A percentile compares a stretch with the other conserved stretches of the same genome.
These are phyloP conservation scores for Starmera caribaea DNA, from an alignment of 805 yeast species.

Conservation along the genomic window DNA sequence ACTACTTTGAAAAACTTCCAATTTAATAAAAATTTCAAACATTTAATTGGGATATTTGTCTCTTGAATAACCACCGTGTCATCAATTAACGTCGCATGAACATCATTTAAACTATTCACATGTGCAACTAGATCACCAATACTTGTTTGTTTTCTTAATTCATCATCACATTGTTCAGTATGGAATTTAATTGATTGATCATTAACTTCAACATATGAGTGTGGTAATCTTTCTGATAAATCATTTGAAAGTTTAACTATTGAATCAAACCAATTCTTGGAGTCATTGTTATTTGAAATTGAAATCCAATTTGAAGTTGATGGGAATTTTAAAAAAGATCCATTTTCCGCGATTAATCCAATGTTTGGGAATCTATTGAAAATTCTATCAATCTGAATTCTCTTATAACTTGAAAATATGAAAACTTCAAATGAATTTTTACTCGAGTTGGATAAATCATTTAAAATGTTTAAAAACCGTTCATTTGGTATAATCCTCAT, in stretches of 20 bases:
- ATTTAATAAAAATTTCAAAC: slow-evolving; percentile 43
- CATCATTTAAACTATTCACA: slow-evolving; percentile 63
- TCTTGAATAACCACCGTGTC: slow-evolving; percentile 67
- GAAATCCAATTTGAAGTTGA: slow-evolving; percentile 50
- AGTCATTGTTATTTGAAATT: slow-evolving; percentile 40
- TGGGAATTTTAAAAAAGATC: slow-evolving; percentile 61
- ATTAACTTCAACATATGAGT: slow-evolving; percentile 59
- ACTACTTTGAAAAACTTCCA: slow-evolving; percentile 1
- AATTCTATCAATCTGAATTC: slow-evolving; percentile 54
- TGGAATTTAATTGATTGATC: slow-evolving; percentile 73
- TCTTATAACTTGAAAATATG: slow-evolving; percentile 55
- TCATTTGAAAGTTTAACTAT: slow-evolving; percentile 46
- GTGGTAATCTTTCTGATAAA: slow-evolving; percentile 71
- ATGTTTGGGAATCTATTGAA: slow-evolving; percentile 59
- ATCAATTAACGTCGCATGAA: slow-evolving; percentile 72
- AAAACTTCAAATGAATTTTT: slow-evolving; percentile 37
- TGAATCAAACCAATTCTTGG: slow-evolving; percentile 49
- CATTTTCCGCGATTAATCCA: slow-evolving; percentile 87
- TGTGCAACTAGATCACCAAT: slow-evolving; percentile 83
- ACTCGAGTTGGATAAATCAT: slow-evolving; percentile 46
- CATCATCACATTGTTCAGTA: slow-evolving; percentile 55
- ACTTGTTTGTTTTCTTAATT: slow-evolving; percentile 53
- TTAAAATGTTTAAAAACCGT: slow-evolving; percentile 45
- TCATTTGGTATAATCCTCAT: slow-evolving; percentile 51
- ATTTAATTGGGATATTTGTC: slow-evolving; percentile 43